A percentile compares a stretch with the other conserved stretches of the same genome.
phyloP scores from a whole-genome alignment of 2,329 filamentous ascomycete species.

The Talaromyces sp. region DNA sequence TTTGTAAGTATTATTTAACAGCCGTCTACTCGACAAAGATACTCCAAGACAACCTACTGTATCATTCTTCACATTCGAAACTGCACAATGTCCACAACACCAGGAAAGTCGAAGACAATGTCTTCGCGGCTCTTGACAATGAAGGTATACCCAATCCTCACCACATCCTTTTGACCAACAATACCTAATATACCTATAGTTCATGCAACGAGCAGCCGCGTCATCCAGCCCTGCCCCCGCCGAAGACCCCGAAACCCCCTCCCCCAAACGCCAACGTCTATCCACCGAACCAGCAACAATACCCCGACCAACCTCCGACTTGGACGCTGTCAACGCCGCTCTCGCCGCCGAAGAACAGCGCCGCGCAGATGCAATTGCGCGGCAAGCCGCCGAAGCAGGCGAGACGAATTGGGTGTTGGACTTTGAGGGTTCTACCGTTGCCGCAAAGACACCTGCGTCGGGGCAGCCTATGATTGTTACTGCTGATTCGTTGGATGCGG shows the following conservation, averaged over 20 bases:
- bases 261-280: conserved; percentile 39
- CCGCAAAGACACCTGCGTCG: conserved; percentile 19
- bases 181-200: conserved; percentile 46
- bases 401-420: conserved; percentile 48
- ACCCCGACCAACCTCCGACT: conserved; percentile 30
- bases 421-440: conserved; percentile 23
- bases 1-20: not conserved
- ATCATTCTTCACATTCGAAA: not conserved
- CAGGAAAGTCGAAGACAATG: conserved; percentile 66
- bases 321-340: conserved; percentile 42
- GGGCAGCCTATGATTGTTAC: conserved; percentile 33
- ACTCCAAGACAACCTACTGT: conserved; percentile 2
- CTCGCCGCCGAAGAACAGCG: conserved; percentile 44
- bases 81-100: conserved; percentile 43
- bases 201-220: conserved; percentile 86
- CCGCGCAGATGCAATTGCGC: conserved; percentile 39
- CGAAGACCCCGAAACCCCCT: conserved; percentile 43
- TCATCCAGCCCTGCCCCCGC: conserved; percentile 49
- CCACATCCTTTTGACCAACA: not conserved
- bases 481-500: conserved; percentile 36
- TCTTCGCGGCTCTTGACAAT: conserved; percentile 87
- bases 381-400: conserved; percentile 44
- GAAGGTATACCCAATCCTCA: conserved; percentile 56
- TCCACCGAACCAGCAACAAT: conserved; percentile 29
- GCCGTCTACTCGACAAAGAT: no score